These are phyloP conservation scores for Mucor velutinosus DNA, from an alignment of 371 early-diverging fungal species.

Conservation along the genomic window DNA sequence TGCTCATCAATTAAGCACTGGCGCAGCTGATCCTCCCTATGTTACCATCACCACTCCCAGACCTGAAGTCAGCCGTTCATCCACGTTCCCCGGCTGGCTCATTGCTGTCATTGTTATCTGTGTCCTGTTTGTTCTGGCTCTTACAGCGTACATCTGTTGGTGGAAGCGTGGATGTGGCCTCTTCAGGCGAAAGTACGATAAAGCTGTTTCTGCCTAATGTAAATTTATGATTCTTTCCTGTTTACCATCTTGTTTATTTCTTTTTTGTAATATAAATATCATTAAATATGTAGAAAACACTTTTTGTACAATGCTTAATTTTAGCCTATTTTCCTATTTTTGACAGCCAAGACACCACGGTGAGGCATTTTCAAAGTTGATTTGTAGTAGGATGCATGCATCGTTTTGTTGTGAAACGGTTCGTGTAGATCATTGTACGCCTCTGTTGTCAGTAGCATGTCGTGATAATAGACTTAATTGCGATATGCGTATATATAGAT, in stretches of 20 bases:
- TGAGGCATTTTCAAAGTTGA: not conserved
- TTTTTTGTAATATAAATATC: not conserved
- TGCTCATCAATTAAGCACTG: conserved; percentile 58
- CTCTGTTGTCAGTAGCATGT: too few relatives aligned
- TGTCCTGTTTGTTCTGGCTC: conserved; percentile 19
- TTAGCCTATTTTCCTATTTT: not conserved
- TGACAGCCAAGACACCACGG: not conserved
- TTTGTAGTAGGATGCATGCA: not conserved
- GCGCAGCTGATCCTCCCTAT: conserved; percentile 55
- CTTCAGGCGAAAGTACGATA: conserved; percentile 2
- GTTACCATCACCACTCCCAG: conserved; percentile 45
- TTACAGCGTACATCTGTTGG: conserved; percentile 20
- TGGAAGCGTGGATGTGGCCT: conserved; percentile 25
- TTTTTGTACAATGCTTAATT: not conserved
- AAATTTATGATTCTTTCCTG: not conserved
- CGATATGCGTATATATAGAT: too few relatives aligned
- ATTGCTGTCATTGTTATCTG: conserved; percentile 55
- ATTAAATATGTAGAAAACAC: not conserved
- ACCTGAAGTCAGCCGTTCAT: conserved; percentile 24
- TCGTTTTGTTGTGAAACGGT: not conserved
- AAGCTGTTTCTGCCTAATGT: conserved; percentile 5
- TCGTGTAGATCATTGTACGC: not conserved
- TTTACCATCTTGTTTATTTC: not conserved
- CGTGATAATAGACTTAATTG: too few relatives aligned
- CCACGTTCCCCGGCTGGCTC: conserved; percentile 36